Conservation (phyloP, 495 filamentous ascomycete genomes). For the Penicillium tannophilum region DNA sequence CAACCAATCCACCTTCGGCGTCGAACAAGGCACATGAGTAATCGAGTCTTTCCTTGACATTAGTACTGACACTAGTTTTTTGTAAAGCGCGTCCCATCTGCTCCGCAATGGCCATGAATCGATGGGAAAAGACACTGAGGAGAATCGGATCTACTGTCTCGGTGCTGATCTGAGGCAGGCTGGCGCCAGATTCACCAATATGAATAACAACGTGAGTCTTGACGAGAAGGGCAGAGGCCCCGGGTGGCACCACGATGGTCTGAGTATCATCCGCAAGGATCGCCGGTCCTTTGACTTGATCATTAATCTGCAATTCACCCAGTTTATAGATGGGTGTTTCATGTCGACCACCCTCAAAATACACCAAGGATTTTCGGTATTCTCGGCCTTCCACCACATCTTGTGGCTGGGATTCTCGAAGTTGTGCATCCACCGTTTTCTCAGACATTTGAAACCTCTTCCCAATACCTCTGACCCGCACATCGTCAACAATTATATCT, state of each 20-base stretch:
- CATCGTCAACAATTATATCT: slow-evolving; percentile 70
- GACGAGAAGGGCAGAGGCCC: slow-evolving; percentile 51
- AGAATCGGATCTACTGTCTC: slow-evolving; percentile 68
- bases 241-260: slow-evolving; percentile 85
- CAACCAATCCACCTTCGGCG: slow-evolving; percentile 42
- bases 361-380: slow-evolving; percentile 37
- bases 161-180: slow-evolving; percentile 43
- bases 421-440: slow-evolving; percentile 64
- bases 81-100: slow-evolving; percentile 49
- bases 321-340: slow-evolving; percentile 84
- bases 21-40: slow-evolving; percentile 47
- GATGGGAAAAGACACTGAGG: slow-evolving; percentile 63
- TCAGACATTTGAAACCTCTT: slow-evolving; percentile 63
- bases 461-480: slow-evolving; percentile 56
- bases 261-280: slow-evolving; percentile 91
- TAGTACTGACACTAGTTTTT: slow-evolving; percentile 42
- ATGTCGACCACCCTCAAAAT: slow-evolving; percentile 58
- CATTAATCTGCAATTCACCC: slow-evolving; percentile 68
- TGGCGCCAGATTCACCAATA: slow-evolving; percentile 35
- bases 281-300: slow-evolving; percentile 77
- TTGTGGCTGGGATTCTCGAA: slow-evolving; percentile 46
- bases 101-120: slow-evolving; percentile 46
- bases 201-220: slow-evolving; percentile 37
- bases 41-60: slow-evolving; percentile 49
- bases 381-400: slow-evolving; percentile 35